Conservation (phyloP, 768 basidiomycete genomes). For the Psilocybe cyanescens region DNA sequence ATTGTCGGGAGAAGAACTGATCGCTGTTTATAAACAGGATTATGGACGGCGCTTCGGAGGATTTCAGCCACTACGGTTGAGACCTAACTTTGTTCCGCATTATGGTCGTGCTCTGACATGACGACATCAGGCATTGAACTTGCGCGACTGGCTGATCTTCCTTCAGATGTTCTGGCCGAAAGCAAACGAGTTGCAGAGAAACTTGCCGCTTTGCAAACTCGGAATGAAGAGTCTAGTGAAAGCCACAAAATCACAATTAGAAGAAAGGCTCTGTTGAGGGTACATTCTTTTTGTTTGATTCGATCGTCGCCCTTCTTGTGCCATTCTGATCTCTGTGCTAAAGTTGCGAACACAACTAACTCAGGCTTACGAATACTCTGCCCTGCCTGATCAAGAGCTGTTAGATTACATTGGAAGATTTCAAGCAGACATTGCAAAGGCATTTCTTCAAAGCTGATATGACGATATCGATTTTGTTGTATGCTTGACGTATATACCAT, state of each 20-base stretch:
- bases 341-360: slow-evolving; percentile 76
- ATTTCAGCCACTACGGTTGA: slow-evolving; percentile 74
- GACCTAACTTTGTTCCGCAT: background rate
- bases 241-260: slow-evolving; percentile 60
- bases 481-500: too few species aligned
- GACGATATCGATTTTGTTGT: too few species aligned
- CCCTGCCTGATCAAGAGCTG: slow-evolving; percentile 76
- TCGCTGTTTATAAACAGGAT: slow-evolving; percentile 42
- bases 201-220: slow-evolving; percentile 61
- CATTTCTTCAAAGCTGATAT: slow-evolving; percentile 34
- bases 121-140: slow-evolving; percentile 75
- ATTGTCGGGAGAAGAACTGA: background rate
- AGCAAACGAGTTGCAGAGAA: slow-evolving; percentile 62
- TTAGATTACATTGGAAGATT: slow-evolving; percentile 70
- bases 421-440: slow-evolving; percentile 70
- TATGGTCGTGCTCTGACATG: background rate
- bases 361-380: slow-evolving; percentile 74
- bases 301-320: background rate
- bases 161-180: slow-evolving; percentile 66
- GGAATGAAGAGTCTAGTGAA: slow-evolving; percentile 62
- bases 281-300: slow-evolving; percentile 29
- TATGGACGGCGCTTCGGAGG: slow-evolving; percentile 68
- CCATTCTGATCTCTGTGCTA: background rate
- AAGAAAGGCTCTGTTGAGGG: slow-evolving; percentile 71
- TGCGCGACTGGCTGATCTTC: slow-evolving; percentile 86